Percentiles rank a stretch among this genome's conserved stretches.
Conservation (phyloP, 352 stramenopile species). For the Phytophthora fragariaefolia region DNA sequence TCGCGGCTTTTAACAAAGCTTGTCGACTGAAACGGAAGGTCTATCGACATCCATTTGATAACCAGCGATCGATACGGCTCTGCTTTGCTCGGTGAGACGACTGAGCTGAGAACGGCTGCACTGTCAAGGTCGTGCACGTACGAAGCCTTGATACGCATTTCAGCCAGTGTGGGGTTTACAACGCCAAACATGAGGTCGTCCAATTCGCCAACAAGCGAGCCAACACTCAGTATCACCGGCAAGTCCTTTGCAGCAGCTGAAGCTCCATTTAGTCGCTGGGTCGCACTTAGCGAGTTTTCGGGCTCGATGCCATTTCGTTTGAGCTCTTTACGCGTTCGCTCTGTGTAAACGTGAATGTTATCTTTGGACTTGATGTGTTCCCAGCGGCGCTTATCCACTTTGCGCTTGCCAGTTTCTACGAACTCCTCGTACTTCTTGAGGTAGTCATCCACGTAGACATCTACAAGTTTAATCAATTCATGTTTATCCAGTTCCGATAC, state of each 20-base stretch:
- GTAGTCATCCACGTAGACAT: constrained; percentile 23
- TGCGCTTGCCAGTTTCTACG: constrained; percentile 12
- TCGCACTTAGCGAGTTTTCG: constrained; percentile 12
- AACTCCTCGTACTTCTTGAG: constrained; percentile 36
- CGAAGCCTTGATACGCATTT: constrained; percentile 36
- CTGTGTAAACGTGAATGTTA: constrained; percentile 20
- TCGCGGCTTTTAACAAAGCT: constrained; percentile 36
- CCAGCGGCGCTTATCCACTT: constrained; percentile 32
- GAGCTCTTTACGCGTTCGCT: constrained; percentile 18
- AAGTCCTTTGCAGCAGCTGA: constrained; percentile 10
- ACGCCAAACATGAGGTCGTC: constrained; percentile 45
- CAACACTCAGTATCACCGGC: constrained; percentile 27
- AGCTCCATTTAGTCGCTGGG: background rate
- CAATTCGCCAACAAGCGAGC: constrained; percentile 28
- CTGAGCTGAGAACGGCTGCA: constrained; percentile 24
- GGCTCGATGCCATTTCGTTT: constrained; percentile 14
- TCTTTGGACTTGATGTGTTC: constrained; percentile 27
- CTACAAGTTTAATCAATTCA: constrained; percentile 26
- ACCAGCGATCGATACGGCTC: constrained; percentile 32
- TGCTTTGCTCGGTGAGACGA: constrained; percentile 29
- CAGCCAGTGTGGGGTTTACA: constrained; percentile 33
- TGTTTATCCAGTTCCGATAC: constrained; percentile 16
- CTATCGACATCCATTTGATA: constrained; percentile 42
- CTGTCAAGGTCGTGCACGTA: constrained; percentile 28
- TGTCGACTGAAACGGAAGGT: constrained; percentile 24